Evolutionary conservation across 2,329 filamentous ascomycete genomes (phyloP).

Genomic region (Aspergillus sp.): DNA sequence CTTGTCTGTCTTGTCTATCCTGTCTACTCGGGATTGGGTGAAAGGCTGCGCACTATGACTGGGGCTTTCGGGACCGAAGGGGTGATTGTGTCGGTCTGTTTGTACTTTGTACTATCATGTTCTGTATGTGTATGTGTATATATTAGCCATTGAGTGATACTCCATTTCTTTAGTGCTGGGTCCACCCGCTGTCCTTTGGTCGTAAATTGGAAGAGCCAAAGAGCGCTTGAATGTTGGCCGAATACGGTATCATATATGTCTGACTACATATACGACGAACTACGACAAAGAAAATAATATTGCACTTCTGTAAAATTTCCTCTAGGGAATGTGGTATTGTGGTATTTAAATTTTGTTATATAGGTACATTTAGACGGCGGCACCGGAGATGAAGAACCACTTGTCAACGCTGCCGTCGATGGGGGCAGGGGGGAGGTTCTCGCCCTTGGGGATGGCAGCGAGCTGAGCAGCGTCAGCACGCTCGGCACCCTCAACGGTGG

Average conservation of each 20-base stretch:
- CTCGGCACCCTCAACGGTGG: slow-evolving; percentile 68
- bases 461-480: slow-evolving; percentile 70
- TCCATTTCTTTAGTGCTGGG: not conserved
- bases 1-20: too few relatives aligned
- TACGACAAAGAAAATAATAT: not conserved
- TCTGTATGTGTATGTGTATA: slow-evolving; percentile 10
- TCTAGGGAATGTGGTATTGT: slow-evolving; percentile 12
- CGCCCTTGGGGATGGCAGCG: slow-evolving; percentile 72
- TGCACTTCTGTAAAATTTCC: slow-evolving; percentile 5
- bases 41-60: too few relatives aligned
- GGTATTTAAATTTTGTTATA: slow-evolving; percentile 34
- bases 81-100: not conserved
- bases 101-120: slow-evolving; percentile 4
- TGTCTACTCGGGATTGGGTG: too few relatives aligned
- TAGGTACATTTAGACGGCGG: slow-evolving; percentile 65
- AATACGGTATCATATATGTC: too few relatives aligned
- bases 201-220: too few relatives aligned
- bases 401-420: slow-evolving; percentile 98
- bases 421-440: slow-evolving; percentile 80
- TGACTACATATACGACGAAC: not conserved
- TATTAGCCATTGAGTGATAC: slow-evolving; percentile 7
- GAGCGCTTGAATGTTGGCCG: not conserved
- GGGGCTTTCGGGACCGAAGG: too few relatives aligned
- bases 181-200: too few relatives aligned
- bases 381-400: slow-evolving; percentile 99